Conservation (phyloP, 148 eudicot genomes). For the Persicaria tinctoria region DNA sequence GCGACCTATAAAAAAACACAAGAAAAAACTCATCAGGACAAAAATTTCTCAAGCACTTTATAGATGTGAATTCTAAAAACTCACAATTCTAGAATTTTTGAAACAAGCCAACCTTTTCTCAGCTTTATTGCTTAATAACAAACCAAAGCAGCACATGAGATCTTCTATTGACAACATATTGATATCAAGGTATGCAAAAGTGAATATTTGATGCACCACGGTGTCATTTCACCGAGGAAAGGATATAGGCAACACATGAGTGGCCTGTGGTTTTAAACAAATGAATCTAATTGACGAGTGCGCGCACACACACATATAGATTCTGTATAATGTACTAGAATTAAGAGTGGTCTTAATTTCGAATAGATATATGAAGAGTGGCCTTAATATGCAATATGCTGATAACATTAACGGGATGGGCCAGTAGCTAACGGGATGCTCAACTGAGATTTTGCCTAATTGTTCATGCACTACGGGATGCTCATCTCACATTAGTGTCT, state of each 20-base stretch:
- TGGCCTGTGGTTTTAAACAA: not conserved
- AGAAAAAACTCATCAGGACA: conserved; percentile 16
- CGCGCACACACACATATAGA: too few relatives aligned
- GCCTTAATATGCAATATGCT: too few relatives aligned
- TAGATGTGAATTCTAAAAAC: not conserved
- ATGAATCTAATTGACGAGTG: not conserved
- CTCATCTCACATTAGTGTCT: too few relatives aligned
- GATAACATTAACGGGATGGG: too few relatives aligned
- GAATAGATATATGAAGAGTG: too few relatives aligned
- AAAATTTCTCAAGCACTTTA: not conserved
- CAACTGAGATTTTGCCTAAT: too few relatives aligned
- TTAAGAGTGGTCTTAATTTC: too few relatives aligned
- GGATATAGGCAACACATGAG: not conserved
- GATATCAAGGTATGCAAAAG: not conserved
- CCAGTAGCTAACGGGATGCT: too few relatives aligned
- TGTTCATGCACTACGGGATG: too few relatives aligned
- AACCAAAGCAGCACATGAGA: not conserved
- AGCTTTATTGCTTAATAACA: not conserved
- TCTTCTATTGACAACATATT: not conserved
- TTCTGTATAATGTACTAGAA: too few relatives aligned
- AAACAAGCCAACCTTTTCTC: not conserved
- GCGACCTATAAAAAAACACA: conserved; percentile 54
- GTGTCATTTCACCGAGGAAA: not conserved
- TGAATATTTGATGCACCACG: not conserved
- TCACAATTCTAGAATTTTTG: not conserved